Conservation (phyloP, 805 yeast species). For the Ogataea haglerorum region DNA sequence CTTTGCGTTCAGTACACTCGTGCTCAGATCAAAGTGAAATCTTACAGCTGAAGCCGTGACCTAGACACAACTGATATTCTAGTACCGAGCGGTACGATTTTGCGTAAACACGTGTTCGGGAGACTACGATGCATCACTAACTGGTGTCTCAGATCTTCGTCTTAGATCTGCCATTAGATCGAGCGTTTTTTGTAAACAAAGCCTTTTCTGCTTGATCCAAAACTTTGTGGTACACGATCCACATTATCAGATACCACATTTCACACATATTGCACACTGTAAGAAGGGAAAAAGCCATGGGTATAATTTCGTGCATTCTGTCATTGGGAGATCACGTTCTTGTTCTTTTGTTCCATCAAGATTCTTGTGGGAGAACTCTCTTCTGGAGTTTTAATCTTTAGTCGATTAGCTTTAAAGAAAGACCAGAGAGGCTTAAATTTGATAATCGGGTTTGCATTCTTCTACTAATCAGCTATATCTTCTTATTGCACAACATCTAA, state of each 20-base stretch:
- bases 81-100: neutral
- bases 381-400: neutral
- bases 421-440: too few relatives aligned
- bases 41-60: neutral
- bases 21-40: neutral
- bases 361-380: conserved; percentile 6
- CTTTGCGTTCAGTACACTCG: neutral
- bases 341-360: conserved; percentile 2
- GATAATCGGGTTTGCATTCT: neutral
- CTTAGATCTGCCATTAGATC: conserved; percentile 2
- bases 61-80: too few relatives aligned
- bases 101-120: neutral
- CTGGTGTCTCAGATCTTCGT: conserved; percentile 8
- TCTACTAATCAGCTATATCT: neutral
- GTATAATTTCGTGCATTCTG: conserved; percentile 1
- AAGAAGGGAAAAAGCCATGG: conserved; percentile 1
- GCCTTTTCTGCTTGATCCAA: neutral
- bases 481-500: neutral
- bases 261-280: conserved; percentile 4
- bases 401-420: neutral
- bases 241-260: conserved; percentile 1
- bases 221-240: conserved; percentile 3
- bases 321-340: neutral
- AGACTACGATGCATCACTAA: neutral
- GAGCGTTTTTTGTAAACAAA: neutral